Conservation (phyloP, 805 yeast species). For the Starmerella vaccinii region DNA sequence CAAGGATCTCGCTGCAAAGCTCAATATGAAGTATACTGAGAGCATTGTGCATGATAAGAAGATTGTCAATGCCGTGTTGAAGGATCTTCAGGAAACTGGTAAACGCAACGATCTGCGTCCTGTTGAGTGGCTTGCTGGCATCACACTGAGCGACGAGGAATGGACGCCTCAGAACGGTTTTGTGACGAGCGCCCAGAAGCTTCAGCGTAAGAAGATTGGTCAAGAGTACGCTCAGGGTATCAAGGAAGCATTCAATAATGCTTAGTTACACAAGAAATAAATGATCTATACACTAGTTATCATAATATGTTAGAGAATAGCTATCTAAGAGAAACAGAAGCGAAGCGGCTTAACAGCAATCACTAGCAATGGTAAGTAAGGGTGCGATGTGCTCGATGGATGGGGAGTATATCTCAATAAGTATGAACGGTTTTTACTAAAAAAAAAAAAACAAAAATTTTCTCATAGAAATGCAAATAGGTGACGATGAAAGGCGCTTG, state of each 20-base stretch:
- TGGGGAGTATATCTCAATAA: no score
- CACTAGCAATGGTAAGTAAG: no score
- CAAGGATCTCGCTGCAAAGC: conserved; percentile 47
- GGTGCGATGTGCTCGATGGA: no score
- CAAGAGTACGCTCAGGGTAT: conserved; percentile 57
- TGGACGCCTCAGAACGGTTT: conserved; percentile 97
- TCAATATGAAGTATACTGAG: conserved; percentile 44
- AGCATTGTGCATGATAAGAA: conserved; percentile 45
- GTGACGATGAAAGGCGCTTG: conserved; percentile 38
- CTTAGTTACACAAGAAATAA: conserved; percentile 7
- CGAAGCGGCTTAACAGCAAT: no score
- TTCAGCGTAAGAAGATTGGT: conserved; percentile 85
- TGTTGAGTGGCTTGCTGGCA: conserved; percentile 72
- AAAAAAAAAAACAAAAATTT: not conserved
- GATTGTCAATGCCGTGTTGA: conserved; percentile 44
- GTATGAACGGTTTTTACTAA: no score
- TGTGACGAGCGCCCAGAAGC: conserved; percentile 91
- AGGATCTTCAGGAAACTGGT: conserved; percentile 62
- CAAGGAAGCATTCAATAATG: conserved; percentile 46
- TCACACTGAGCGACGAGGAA: conserved; percentile 73
- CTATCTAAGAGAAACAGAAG: no score
- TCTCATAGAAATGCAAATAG: conserved; percentile 1
- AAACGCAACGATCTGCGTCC: conserved; percentile 70
- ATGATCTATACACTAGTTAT: not conserved
- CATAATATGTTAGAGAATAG: not conserved